A percentile compares a stretch with the other conserved stretches of the same genome.
phyloP scores from a whole-genome alignment of 331 rosid genomes.

The Quercus lobata region DNA sequence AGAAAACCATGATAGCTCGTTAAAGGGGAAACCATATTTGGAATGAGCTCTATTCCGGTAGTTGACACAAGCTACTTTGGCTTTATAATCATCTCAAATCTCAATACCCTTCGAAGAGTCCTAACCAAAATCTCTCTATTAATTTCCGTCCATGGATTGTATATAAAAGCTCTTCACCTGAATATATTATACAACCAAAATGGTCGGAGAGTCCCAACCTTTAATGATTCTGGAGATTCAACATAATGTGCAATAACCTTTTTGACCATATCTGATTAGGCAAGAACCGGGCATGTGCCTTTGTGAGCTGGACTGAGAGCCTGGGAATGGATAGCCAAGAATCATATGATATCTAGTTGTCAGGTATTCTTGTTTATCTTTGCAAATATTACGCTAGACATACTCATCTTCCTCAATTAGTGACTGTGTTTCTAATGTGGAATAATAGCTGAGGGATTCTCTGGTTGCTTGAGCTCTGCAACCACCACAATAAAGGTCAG shows the following conservation, averaged over 20 bases:
- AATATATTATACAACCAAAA: neutral
- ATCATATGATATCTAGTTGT: neutral
- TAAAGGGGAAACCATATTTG: too few species aligned
- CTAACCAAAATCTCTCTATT: neutral
- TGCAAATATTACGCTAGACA: constrained; percentile 11
- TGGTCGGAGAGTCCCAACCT: neutral
- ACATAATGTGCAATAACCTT: neutral
- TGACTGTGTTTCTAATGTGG: neutral
- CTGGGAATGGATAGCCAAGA: neutral
- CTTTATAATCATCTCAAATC: neutral
- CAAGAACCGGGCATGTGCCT: neutral
- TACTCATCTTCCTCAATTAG: constrained; percentile 8
- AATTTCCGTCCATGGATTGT: neutral
- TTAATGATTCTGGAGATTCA: neutral
- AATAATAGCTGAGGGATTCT: constrained; percentile 47
- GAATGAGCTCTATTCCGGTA: too few species aligned
- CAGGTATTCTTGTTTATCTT: neutral
- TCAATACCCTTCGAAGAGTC: neutral
- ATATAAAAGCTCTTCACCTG: neutral
- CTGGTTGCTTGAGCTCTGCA: constrained; percentile 81
- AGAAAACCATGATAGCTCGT: too few species aligned
- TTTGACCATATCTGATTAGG: neutral
- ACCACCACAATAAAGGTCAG: constrained; percentile 9
- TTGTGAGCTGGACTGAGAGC: neutral
- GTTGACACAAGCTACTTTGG: too few species aligned